Percentiles rank a stretch among this genome's conserved stretches.
phyloP scores from a whole-genome alignment of 306 rosid genomes.

The Cucumis sativus region DNA sequence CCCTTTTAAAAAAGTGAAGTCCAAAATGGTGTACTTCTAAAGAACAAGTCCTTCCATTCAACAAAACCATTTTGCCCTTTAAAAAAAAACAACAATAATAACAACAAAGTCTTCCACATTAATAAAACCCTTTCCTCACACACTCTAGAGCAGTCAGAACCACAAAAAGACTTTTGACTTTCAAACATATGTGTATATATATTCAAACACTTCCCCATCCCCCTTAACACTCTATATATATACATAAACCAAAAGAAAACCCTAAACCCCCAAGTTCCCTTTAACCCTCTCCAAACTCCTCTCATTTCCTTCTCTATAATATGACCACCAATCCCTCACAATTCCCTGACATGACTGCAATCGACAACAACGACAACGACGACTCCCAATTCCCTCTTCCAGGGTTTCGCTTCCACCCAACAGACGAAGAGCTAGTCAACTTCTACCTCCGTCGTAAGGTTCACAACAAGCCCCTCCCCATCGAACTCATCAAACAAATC shows the following conservation, averaged over 20 bases:
- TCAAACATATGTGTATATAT: background rate
- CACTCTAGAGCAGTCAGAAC: background rate
- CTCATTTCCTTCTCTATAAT: no score
- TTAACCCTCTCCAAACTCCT: background rate
- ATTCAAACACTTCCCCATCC: background rate
- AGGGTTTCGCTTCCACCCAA: conserved; percentile 87
- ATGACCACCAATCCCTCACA: background rate
- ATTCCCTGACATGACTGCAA: background rate
- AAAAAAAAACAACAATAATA: no score
- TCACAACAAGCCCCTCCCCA: conserved; percentile 33
- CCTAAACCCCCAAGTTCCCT: background rate
- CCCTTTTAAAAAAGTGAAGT: no score
- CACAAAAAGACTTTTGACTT: background rate
- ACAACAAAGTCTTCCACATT: no score
- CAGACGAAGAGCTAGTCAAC: conserved; percentile 78
- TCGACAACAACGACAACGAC: background rate
- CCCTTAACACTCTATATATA: background rate
- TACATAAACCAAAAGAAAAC: background rate
- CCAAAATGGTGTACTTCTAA: no score
- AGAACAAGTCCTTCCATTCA: no score
- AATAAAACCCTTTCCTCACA: no score
- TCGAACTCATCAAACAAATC: conserved; percentile 73
- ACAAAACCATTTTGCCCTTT: no score
- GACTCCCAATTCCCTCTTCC: conserved; percentile 34
- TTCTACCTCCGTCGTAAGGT: conserved; percentile 79